Evolutionary conservation across 495 filamentous ascomycete species (phyloP).

Genomic region (Baudoinia panamericana): DNA sequence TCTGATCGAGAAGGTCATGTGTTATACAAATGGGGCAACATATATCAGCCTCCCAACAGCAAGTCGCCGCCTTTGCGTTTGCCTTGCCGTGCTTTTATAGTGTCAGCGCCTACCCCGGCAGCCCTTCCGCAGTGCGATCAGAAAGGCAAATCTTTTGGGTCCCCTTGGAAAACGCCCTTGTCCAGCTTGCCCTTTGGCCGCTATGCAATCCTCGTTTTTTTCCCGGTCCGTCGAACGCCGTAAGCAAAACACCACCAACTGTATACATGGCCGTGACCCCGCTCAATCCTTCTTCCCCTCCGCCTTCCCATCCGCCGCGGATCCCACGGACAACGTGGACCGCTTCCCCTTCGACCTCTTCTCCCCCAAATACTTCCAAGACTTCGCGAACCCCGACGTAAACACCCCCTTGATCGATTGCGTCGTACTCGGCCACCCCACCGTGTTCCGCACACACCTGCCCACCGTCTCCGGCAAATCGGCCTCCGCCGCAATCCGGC

Average conservation of each 20-base stretch:
- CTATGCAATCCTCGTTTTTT: background rate
- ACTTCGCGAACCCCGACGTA: slow-evolving; percentile 56
- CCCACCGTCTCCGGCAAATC: slow-evolving; percentile 54
- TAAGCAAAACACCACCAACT: background rate
- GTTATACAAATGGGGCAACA: too few species aligned
- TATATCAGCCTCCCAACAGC: too few species aligned
- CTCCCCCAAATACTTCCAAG: slow-evolving; percentile 65
- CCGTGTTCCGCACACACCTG: slow-evolving; percentile 66
- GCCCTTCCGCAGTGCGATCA: too few species aligned
- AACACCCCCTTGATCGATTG: slow-evolving; percentile 72
- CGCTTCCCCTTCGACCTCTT: slow-evolving; percentile 76
- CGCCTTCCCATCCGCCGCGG: background rate
- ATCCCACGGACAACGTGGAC: too few species aligned
- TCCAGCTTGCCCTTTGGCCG: too few species aligned
- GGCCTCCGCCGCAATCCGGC: slow-evolving; percentile 61
- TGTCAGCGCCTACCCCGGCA: too few species aligned
- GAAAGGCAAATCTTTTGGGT: too few species aligned
- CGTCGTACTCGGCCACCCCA: slow-evolving; percentile 76
- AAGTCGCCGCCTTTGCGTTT: too few species aligned
- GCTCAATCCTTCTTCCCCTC: slow-evolving; percentile 2
- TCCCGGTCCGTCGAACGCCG: background rate
- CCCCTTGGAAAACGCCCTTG: too few species aligned
- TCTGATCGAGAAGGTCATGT: too few species aligned
- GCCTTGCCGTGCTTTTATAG: too few species aligned
- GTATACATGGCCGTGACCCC: too few species aligned